A percentile compares a stretch with the other conserved stretches of the same genome.
Conservation (phyloP, 2,329 filamentous ascomycete genomes). For the Epichloe sibirici region DNA sequence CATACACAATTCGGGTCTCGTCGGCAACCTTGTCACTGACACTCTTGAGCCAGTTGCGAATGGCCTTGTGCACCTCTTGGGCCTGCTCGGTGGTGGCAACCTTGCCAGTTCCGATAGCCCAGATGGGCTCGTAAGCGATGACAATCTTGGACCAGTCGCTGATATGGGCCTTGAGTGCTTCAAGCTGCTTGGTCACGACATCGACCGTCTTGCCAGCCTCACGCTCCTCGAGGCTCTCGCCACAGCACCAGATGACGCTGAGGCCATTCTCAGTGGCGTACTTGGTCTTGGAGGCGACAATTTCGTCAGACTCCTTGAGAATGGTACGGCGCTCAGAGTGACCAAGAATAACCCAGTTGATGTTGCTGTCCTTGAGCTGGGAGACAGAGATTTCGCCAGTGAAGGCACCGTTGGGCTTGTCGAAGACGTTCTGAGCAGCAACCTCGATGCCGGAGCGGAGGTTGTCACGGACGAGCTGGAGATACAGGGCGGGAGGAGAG, state of each 20-base stretch:
- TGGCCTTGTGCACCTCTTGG: slow-evolving; percentile 85
- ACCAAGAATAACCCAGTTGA: slow-evolving; percentile 84
- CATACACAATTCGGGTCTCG: slow-evolving; percentile 88
- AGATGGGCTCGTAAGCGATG: slow-evolving; percentile 97
- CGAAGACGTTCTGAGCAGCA: slow-evolving; percentile 91
- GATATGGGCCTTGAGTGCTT: slow-evolving; percentile 64
- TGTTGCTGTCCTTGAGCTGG: slow-evolving; percentile 79
- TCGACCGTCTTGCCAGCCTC: slow-evolving; percentile 77
- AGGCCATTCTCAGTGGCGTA: slow-evolving; percentile 77
- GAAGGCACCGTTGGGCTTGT: slow-evolving; percentile 93
- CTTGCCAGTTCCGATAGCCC: slow-evolving; percentile 90
- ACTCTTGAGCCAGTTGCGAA: slow-evolving; percentile 78
- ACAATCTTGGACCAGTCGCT: slow-evolving; percentile 90
- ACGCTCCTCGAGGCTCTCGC: slow-evolving; percentile 87
- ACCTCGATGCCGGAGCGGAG: slow-evolving; percentile 69
- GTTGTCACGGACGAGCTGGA: slow-evolving; percentile 71
- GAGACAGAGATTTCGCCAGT: slow-evolving; percentile 91
- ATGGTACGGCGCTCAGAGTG: slow-evolving; percentile 93
- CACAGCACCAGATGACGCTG: slow-evolving; percentile 91
- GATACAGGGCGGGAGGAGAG: slow-evolving; percentile 81
- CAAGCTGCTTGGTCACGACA: slow-evolving; percentile 74
- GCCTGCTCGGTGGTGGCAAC: slow-evolving; percentile 81
- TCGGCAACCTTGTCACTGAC: slow-evolving; percentile 66
- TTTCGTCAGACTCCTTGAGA: slow-evolving; percentile 72
- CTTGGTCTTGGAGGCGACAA: slow-evolving; percentile 91